These are phyloP conservation scores for Acanthamoeba healyi DNA, from an alignment of 208 protist species.

Conservation along the genomic window DNA sequence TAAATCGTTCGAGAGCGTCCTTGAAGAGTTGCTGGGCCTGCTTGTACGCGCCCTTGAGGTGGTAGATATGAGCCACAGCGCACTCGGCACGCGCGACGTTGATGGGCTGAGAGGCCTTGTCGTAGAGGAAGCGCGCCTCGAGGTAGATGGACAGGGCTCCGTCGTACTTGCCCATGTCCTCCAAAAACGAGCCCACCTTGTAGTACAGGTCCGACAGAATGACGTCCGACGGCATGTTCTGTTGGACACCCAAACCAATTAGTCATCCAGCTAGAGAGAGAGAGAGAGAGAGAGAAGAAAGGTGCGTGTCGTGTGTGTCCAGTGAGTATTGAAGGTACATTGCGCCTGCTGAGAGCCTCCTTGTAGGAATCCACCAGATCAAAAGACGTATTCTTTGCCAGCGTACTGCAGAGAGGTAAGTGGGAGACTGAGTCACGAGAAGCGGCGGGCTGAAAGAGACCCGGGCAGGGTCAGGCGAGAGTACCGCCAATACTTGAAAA, in stretches of 20 bases:
- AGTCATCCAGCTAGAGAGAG: background rate
- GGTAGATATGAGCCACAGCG: conserved; percentile 76
- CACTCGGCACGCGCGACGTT: conserved; percentile 81
- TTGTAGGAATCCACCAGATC: conserved; percentile 47
- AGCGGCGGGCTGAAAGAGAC: no score
- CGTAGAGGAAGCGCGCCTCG: conserved; percentile 76
- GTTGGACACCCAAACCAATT: background rate
- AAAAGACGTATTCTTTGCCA: background rate
- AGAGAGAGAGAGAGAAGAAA: no score
- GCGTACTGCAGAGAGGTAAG: background rate
- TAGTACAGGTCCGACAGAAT: conserved; percentile 78
- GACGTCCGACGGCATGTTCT: conserved; percentile 64
- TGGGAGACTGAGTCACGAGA: no score
- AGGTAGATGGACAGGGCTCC: conserved; percentile 62
- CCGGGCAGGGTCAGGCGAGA: background rate
- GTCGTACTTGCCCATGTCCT: conserved; percentile 80
- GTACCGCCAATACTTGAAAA: conserved; percentile 75
- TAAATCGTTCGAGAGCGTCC: conserved; percentile 72
- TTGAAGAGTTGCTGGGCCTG: conserved; percentile 73
- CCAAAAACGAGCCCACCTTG: conserved; percentile 73
- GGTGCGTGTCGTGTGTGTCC: no score
- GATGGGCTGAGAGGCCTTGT: conserved; percentile 73
- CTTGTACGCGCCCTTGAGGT: conserved; percentile 40
- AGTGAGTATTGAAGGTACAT: conserved; percentile 37
- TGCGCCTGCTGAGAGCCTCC: conserved; percentile 15